Percentiles rank a stretch among this genome's conserved stretches.
Evolutionary conservation across 1,284 basidiomycete species (phyloP).

Genomic region (Retiboletus fuscus): DNA sequence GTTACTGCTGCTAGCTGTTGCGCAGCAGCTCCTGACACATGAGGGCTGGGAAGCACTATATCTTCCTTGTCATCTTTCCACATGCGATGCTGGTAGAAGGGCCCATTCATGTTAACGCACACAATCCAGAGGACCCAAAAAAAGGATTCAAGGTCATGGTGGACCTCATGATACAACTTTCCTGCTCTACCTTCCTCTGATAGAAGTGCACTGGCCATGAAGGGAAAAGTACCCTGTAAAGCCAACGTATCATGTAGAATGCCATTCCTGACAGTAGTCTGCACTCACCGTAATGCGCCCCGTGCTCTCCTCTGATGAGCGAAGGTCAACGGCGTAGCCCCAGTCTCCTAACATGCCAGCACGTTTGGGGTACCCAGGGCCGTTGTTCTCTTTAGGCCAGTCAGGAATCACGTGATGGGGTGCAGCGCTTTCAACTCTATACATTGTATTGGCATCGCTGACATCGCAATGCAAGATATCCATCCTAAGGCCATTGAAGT

Average conservation of each 20-base stretch:
- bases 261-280: not conserved
- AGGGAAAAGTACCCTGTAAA: not conserved
- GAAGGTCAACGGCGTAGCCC: not conserved
- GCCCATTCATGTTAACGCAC: not conserved
- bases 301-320: not conserved
- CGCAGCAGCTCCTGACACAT: not conserved
- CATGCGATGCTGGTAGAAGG: not conserved
- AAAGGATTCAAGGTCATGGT: not conserved
- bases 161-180: not conserved
- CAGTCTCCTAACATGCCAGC: conserved; percentile 4
- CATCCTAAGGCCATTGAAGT: not conserved
- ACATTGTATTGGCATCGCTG: not conserved
- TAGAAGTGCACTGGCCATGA: not conserved
- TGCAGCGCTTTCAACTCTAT: not conserved
- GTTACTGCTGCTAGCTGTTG: no score
- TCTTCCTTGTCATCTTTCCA: not conserved
- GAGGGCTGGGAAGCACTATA: no score
- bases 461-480: not conserved
- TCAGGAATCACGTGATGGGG: not conserved
- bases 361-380: not conserved
- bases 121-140: not conserved
- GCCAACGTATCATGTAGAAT: no score
- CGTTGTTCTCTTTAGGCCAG: not conserved
- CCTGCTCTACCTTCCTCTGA: not conserved
- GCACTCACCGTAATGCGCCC: not conserved